These are phyloP conservation scores for Thelonectria discophora DNA, from an alignment of 2,329 filamentous ascomycete species.

Conservation along the genomic window DNA sequence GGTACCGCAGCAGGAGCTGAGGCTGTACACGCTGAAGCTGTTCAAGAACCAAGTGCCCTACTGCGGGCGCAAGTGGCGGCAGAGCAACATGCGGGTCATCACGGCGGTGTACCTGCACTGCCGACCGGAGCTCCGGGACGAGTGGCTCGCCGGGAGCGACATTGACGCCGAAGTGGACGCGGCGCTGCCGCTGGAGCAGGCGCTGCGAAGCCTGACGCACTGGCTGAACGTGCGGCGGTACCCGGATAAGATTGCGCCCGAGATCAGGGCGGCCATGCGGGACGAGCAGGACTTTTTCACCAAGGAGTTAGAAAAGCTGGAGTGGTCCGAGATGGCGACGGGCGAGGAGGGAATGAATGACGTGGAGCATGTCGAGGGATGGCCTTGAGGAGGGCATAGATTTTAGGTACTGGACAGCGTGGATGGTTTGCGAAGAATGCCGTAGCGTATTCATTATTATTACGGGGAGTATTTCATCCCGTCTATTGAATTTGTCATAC, in stretches of 20 bases:
- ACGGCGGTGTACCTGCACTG: constrained; percentile 96
- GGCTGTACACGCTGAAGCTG: constrained; percentile 94
- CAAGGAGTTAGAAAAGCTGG: constrained; percentile 78
- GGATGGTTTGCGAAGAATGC: background rate
- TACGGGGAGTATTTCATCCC: constrained; percentile 17
- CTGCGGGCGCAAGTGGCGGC: constrained; percentile 97
- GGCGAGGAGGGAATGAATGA: constrained; percentile 48
- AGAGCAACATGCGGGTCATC: constrained; percentile 98
- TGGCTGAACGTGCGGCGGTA: constrained; percentile 92
- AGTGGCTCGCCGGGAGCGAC: constrained; percentile 92
- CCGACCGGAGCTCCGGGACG: constrained; percentile 89
- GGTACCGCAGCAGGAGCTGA: constrained; percentile 85
- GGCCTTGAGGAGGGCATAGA: constrained; percentile 18
- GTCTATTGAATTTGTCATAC: constrained; percentile 22
- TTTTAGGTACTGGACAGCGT: background rate
- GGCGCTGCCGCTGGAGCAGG: constrained; percentile 90
- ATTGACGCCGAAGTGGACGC: constrained; percentile 95
- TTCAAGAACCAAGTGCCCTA: constrained; percentile 99
- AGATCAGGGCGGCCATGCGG: constrained; percentile 65
- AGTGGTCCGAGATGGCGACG: constrained; percentile 58
- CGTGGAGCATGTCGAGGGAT: constrained; percentile 46
- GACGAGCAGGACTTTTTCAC: constrained; percentile 84
- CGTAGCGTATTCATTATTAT: constrained; percentile 30
- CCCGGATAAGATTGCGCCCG: constrained; percentile 76
- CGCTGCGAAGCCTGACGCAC: constrained; percentile 86